A percentile compares a stretch with the other conserved stretches of the same genome.
Evolutionary conservation across 257 asterid genomes (phyloP).

Genomic region (Dorcoceras hygrometricum): DNA sequence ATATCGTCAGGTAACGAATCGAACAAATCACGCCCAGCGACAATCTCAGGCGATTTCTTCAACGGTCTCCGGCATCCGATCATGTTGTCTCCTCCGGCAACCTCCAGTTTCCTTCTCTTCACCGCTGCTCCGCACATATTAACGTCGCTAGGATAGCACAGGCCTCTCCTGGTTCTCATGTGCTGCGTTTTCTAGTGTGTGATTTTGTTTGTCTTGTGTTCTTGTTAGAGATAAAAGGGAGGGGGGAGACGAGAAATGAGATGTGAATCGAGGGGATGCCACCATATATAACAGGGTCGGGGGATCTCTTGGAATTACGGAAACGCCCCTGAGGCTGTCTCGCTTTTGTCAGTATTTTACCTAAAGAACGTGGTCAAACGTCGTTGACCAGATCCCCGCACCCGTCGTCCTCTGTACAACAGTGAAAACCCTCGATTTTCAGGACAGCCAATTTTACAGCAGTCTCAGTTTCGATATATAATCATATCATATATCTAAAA

Average conservation of each 20-base stretch:
- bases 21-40: constrained; percentile 40
- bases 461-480: neutral
- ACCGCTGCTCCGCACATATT: constrained; percentile 23
- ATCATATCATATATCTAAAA: too few relatives aligned
- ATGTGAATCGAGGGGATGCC: neutral
- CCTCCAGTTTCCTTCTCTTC: constrained; percentile 31
- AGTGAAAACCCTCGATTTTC: constrained; percentile 12
- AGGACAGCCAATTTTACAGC: neutral
- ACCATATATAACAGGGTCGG: constrained; percentile 20
- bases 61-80: constrained; percentile 33
- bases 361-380: constrained; percentile 50
- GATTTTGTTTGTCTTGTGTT: constrained; percentile 1
- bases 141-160: constrained; percentile 44
- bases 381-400: constrained; percentile 61
- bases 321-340: constrained; percentile 26
- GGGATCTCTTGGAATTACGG: constrained; percentile 20
- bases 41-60: constrained; percentile 28
- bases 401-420: constrained; percentile 28
- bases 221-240: constrained; percentile 25
- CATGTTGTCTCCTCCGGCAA: constrained; percentile 24
- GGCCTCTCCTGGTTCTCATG: constrained; percentile 61
- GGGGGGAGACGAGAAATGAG: constrained; percentile 2
- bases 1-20: constrained; percentile 83
- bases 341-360: constrained; percentile 31
- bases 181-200: constrained; percentile 6